Conservation (phyloP, 176 grass and related monocot genomes). For the Oryza nivara region DNA sequence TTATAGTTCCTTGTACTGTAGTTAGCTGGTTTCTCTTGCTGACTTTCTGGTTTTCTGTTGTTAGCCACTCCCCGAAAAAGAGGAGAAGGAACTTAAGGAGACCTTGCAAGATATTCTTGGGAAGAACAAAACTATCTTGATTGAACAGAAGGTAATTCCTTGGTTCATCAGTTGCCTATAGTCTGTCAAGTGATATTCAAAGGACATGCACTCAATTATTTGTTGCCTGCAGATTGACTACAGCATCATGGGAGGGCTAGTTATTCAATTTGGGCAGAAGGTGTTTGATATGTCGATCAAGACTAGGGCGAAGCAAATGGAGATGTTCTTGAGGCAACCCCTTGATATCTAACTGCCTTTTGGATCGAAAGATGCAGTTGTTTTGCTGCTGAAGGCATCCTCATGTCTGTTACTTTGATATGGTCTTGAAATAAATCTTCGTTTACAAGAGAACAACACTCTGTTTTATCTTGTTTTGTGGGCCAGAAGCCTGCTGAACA, state of each 20-base stretch:
- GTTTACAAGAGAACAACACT: conserved; percentile 39
- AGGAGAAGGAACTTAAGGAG: conserved; percentile 88
- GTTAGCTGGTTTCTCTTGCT: neutral
- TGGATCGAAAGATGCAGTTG: conserved; percentile 35
- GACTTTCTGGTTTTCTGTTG: conserved; percentile 23
- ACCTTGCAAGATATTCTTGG: conserved; percentile 81
- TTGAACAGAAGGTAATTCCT: conserved; percentile 91
- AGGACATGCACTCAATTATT: neutral
- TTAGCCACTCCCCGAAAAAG: conserved; percentile 77
- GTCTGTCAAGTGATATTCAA: neutral
- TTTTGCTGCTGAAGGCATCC: conserved; percentile 31
- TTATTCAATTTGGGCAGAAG: conserved; percentile 79
- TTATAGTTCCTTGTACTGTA: neutral
- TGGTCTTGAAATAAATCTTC: conserved; percentile 59
- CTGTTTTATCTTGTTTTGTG: conserved; percentile 44
- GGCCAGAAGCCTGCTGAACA: conserved; percentile 38
- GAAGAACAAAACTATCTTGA: conserved; percentile 65
- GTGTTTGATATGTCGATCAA: conserved; percentile 95
- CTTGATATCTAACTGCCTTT: conserved; percentile 56
- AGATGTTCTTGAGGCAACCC: conserved; percentile 80
- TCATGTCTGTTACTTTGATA: conserved; percentile 43
- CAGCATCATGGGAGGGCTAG: conserved; percentile 83
- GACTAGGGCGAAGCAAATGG: conserved; percentile 97
- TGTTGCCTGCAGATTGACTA: conserved; percentile 66
- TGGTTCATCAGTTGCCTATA: neutral